Evolutionary conservation across 371 early-diverging fungal genomes (phyloP).

Genomic region (Parasitella parasitica): DNA sequence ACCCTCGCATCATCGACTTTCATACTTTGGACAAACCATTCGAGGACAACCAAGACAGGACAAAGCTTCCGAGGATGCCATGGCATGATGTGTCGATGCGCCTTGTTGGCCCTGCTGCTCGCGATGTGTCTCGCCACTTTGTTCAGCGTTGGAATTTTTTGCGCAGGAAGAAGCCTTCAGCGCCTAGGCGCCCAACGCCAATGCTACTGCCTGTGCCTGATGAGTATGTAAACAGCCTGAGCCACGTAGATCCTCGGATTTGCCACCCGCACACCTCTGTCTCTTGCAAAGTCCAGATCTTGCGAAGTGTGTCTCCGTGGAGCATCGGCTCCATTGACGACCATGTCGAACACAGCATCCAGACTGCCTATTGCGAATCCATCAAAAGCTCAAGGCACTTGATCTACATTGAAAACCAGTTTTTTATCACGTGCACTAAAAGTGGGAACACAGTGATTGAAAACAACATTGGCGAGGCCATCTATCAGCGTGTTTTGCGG

Average conservation of each 20-base stretch:
- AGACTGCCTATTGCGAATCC: slow-evolving; percentile 70
- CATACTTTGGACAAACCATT: slow-evolving; percentile 53
- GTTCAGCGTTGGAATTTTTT: slow-evolving; percentile 89
- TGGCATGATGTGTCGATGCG: slow-evolving; percentile 90
- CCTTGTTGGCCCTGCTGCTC: slow-evolving; percentile 55
- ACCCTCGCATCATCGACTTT: slow-evolving; percentile 89
- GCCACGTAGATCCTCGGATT: slow-evolving; percentile 2
- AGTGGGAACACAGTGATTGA: slow-evolving; percentile 52
- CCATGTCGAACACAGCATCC: slow-evolving; percentile 66
- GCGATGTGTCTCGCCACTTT: slow-evolving; percentile 85
- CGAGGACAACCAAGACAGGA: slow-evolving; percentile 37
- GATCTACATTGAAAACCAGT: slow-evolving; percentile 88
- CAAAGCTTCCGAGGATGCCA: slow-evolving; percentile 77
- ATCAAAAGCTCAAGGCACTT: slow-evolving; percentile 77
- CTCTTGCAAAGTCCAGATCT: slow-evolving; percentile 60
- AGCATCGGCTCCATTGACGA: slow-evolving; percentile 52
- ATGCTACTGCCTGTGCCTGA: slow-evolving; percentile 73
- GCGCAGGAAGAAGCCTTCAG: slow-evolving; percentile 57
- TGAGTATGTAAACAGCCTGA: slow-evolving; percentile 21
- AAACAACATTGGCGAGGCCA: slow-evolving; percentile 71
- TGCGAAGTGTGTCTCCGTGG: slow-evolving; percentile 66
- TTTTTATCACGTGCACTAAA: slow-evolving; percentile 64
- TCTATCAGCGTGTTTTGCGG: slow-evolving; percentile 72
- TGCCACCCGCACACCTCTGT: slow-evolving; percentile 28
- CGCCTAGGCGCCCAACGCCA: slow-evolving; percentile 51